Conservation (phyloP, 1,284 basidiomycete species). For the Schizophyllum commune region DNA sequence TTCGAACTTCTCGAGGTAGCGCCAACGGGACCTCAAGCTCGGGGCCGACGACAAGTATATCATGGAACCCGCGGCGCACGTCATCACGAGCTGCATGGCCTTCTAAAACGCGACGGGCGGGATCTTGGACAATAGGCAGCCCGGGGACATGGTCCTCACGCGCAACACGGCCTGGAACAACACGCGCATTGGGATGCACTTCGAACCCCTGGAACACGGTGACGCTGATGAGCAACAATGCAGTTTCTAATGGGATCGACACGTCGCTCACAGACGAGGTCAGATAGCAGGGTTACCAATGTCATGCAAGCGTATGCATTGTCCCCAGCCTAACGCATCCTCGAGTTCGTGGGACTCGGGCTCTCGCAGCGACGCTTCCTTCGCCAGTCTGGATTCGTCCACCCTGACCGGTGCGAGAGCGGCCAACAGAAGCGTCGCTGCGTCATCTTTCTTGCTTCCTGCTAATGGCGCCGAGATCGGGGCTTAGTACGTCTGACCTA, state of each 20-base stretch:
- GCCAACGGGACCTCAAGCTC: too few relatives aligned
- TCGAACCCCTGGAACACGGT: neutral
- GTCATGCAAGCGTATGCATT: neutral
- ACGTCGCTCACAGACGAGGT: neutral
- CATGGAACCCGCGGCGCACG: constrained; percentile 3
- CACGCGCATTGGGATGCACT: neutral
- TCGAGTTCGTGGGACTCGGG: constrained; percentile 5
- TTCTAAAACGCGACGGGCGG: constrained; percentile 6
- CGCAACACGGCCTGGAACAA: constrained; percentile 10
- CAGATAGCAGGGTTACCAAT: neutral
- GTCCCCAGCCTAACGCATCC: neutral
- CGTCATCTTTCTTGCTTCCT: constrained; percentile 2
- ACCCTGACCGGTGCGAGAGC: constrained; percentile 1
- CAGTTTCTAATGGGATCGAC: neutral
- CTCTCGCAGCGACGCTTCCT: constrained; percentile 1
- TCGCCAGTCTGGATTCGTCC: constrained; percentile 3
- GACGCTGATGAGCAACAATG: neutral
- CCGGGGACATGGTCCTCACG: constrained; percentile 5
- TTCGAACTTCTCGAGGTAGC: too few relatives aligned
- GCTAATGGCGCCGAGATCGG: neutral
- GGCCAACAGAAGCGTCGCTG: constrained; percentile 2
- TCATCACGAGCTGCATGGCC: constrained; percentile 6
- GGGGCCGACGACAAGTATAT: constrained; percentile 4
- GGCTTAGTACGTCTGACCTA: neutral
- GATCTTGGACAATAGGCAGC: constrained; percentile 6